These are phyloP conservation scores for Myriosclerotinia curreyana DNA, from an alignment of 2,329 filamentous ascomycete genomes.

Conservation along the genomic window DNA sequence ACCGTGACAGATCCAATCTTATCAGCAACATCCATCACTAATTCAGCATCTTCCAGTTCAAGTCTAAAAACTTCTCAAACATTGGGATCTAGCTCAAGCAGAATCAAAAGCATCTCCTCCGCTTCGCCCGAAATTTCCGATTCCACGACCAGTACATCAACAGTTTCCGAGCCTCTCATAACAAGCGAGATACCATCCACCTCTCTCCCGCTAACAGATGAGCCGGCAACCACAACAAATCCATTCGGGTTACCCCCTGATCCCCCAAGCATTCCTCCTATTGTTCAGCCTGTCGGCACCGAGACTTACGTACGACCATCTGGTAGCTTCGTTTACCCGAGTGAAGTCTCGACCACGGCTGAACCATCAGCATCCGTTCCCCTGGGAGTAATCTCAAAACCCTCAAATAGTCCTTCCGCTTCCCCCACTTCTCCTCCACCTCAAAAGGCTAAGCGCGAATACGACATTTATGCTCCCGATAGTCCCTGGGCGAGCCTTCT, in stretches of 20 bases:
- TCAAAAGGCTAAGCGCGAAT: not conserved
- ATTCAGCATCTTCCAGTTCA: not conserved
- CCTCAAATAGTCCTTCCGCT: too few species aligned
- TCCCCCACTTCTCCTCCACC: too few species aligned
- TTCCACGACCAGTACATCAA: not conserved
- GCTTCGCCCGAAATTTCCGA: not conserved
- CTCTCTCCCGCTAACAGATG: not conserved
- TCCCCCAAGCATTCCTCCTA: constrained; percentile 3
- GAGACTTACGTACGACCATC: not conserved
- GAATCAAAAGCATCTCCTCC: not conserved
- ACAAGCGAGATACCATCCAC: not conserved
- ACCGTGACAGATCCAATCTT: too few species aligned
- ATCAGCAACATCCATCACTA: too few species aligned
- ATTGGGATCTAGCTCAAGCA: not conserved
- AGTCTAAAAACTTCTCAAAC: not conserved
- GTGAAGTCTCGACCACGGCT: not conserved
- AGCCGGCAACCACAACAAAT: not conserved
- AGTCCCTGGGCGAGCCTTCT: not conserved
- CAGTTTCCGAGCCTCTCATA: not conserved
- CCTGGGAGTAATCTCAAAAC: too few species aligned
- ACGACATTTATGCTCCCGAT: not conserved
- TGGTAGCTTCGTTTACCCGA: not conserved
- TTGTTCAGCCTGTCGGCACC: not conserved
- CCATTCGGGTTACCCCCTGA: constrained; percentile 5
- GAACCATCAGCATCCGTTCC: not conserved